Conservation (phyloP, 2,329 filamentous ascomycete species). For the Tolypocladium ophioglossoides region DNA sequence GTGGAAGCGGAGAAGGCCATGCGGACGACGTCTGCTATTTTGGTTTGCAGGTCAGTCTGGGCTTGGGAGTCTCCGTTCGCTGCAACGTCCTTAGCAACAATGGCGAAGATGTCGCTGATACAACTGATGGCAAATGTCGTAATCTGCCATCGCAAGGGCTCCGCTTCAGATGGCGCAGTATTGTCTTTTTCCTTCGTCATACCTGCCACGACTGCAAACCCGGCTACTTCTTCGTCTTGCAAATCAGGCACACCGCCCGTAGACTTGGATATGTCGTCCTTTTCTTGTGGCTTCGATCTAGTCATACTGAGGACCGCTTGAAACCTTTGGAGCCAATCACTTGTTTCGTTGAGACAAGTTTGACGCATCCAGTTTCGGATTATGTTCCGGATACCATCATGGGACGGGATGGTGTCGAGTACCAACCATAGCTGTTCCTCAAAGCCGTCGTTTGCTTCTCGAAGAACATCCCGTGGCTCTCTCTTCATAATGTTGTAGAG, state of each 20-base stretch:
- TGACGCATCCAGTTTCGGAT: constrained; percentile 90
- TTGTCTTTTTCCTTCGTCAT: constrained; percentile 45
- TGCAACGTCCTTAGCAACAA: constrained; percentile 69
- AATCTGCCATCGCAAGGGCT: constrained; percentile 91
- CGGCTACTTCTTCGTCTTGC: constrained; percentile 92
- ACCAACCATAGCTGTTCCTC: constrained; percentile 90
- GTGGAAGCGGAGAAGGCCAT: constrained; percentile 98
- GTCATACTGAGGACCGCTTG: constrained; percentile 87
- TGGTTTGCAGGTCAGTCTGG: constrained; percentile 67
- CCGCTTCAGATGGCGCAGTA: constrained; percentile 53
- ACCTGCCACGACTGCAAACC: constrained; percentile 71
- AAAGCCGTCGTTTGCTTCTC: constrained; percentile 63
- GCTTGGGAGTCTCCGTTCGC: constrained; percentile 70
- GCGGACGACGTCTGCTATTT: constrained; percentile 83
- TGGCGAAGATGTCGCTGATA: constrained; percentile 68
- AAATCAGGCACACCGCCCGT: constrained; percentile 57
- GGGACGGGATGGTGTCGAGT: constrained; percentile 65
- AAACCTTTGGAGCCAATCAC: constrained; percentile 78
- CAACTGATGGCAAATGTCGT: constrained; percentile 88
- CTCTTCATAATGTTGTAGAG: constrained; percentile 93
- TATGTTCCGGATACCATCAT: constrained; percentile 75
- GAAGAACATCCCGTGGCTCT: constrained; percentile 72
- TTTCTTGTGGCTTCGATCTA: constrained; percentile 52
- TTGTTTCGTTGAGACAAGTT: constrained; percentile 70
- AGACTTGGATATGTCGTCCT: constrained; percentile 33